These are phyloP conservation scores for Phytopythium aichiense DNA, from an alignment of 352 stramenopile genomes.

Conservation along the genomic window DNA sequence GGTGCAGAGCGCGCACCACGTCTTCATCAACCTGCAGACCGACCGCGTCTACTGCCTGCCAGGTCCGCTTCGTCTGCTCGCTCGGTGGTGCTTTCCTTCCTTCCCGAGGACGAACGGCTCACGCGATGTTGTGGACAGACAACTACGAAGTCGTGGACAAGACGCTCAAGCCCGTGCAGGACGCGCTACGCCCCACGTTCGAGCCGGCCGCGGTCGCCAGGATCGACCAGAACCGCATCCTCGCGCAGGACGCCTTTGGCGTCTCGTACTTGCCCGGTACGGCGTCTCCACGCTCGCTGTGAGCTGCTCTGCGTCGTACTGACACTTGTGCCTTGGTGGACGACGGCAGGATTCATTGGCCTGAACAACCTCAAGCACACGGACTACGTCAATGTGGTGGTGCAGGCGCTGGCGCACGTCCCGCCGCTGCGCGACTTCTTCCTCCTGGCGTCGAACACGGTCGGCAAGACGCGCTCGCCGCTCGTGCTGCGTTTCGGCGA, in stretches of 20 bases:
- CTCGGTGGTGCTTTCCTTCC: neutral
- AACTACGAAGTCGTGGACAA: conserved; percentile 98
- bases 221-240: conserved; percentile 89
- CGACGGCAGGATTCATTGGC: conserved; percentile 89
- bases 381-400: conserved; percentile 97
- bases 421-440: conserved; percentile 96
- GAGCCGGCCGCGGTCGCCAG: conserved; percentile 66
- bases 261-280: conserved; percentile 92
- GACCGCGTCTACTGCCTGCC: conserved; percentile 96
- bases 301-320: neutral
- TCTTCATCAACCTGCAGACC: conserved; percentile 97
- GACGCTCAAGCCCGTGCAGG: conserved; percentile 93
- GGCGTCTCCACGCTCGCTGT: neutral
- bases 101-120: neutral
- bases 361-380: conserved; percentile 98
- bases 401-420: conserved; percentile 96
- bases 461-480: conserved; percentile 63
- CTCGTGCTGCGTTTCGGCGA: conserved; percentile 93
- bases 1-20: conserved; percentile 95
- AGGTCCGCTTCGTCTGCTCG: neutral
- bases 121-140: conserved; percentile 39
- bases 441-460: conserved; percentile 48
- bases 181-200: conserved; percentile 92
- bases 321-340: neutral
- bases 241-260: conserved; percentile 95